Conservation (phyloP, 1,284 basidiomycete genomes). For the Lentinus polychrous region DNA sequence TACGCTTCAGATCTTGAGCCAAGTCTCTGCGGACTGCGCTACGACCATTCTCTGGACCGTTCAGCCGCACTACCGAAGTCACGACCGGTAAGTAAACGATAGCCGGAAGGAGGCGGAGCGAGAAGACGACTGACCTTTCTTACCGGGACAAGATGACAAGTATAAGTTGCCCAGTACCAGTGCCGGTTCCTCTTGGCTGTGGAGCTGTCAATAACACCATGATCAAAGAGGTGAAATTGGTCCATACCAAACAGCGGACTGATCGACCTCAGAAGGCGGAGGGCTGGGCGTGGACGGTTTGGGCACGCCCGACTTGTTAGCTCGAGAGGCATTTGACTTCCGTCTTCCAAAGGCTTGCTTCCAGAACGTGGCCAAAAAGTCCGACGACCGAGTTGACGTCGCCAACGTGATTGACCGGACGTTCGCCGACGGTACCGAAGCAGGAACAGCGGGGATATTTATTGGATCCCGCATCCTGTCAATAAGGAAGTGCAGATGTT, state of each 20-base stretch:
- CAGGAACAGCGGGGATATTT: constrained; percentile 11
- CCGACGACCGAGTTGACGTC: background rate
- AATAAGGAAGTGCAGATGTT: constrained; percentile 26
- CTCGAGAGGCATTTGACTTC: background rate
- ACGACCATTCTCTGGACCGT: constrained; percentile 76
- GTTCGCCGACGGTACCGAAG: background rate
- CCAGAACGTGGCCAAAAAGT: constrained; percentile 11
- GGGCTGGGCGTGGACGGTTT: background rate
- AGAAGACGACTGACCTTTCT: constrained; percentile 57
- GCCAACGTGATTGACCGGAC: constrained; percentile 1
- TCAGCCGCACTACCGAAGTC: constrained; percentile 60
- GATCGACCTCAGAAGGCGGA: background rate
- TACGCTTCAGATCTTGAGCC: constrained; percentile 68
- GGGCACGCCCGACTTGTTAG: background rate
- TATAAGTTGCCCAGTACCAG: constrained; percentile 77
- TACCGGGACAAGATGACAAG: constrained; percentile 92
- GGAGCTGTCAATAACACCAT: too few relatives aligned
- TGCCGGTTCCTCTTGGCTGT: background rate
- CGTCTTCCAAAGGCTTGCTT: constrained; percentile 9
- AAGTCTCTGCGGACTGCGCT: constrained; percentile 84
- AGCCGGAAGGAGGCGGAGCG: background rate
- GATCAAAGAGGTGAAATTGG: background rate
- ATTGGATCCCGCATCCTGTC: constrained; percentile 8
- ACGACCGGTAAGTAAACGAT: background rate
- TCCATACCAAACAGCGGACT: background rate